Percentiles rank a stretch among this genome's conserved stretches.
These are phyloP conservation scores for Triticum monococcum DNA, from an alignment of 176 grass and related monocot species.

Conservation along the genomic window DNA sequence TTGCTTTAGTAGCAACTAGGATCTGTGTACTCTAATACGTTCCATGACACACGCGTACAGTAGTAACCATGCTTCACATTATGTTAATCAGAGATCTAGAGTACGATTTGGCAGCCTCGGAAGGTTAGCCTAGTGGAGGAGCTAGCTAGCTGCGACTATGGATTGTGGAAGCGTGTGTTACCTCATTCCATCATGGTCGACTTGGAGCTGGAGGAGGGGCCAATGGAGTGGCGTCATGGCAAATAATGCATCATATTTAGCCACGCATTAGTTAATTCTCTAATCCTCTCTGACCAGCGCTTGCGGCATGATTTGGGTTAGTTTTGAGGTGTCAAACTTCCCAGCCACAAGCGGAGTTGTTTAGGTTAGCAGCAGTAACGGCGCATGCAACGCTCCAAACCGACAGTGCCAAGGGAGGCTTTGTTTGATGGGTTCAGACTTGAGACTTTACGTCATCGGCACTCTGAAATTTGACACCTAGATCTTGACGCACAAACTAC, in stretches of 20 bases:
- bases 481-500: neutral
- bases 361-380: neutral
- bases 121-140: neutral
- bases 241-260: slow-evolving; percentile 55
- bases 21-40: neutral
- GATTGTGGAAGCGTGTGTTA: slow-evolving; percentile 4
- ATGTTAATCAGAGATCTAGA: neutral
- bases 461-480: neutral
- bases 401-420: neutral
- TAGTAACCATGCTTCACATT: too few relatives aligned
- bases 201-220: neutral
- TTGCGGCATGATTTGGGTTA: slow-evolving; percentile 25
- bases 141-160: neutral
- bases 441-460: neutral
- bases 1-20: neutral
- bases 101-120: slow-evolving; percentile 31
- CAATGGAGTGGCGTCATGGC: slow-evolving; percentile 20
- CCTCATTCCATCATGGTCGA: slow-evolving; percentile 13
- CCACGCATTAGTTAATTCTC: too few relatives aligned
- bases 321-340: slow-evolving; percentile 31
- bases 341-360: slow-evolving; percentile 30
- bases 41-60: too few relatives aligned
- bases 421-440: neutral
- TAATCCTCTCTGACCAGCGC: neutral
- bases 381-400: slow-evolving; percentile 23